phyloP scores from a whole-genome alignment of 129 eudicot genomes.

The Pseudognaphalium luteoalbum region DNA sequence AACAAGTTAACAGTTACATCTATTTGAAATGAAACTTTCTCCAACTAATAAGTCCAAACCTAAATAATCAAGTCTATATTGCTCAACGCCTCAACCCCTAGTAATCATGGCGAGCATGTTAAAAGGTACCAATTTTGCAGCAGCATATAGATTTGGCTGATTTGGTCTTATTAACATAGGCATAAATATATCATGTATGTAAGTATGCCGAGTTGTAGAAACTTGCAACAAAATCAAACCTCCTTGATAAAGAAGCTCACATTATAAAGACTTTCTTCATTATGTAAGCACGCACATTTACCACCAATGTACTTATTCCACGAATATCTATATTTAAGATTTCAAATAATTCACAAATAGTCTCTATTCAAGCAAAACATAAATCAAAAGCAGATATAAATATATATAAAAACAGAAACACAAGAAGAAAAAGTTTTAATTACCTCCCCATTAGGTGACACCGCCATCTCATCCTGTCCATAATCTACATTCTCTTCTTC shows the following conservation, averaged over 20 bases:
- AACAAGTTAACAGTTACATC: conserved; percentile 5
- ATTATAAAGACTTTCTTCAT: no score
- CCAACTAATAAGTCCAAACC: conserved; percentile 15
- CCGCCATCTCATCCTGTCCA: conserved; percentile 76
- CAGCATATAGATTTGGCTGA: not conserved
- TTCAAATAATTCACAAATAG: not conserved
- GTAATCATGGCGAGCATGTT: not conserved
- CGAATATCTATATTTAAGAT: not conserved
- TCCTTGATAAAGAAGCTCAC: no score
- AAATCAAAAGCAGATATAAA: not conserved
- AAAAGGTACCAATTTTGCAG: not conserved
- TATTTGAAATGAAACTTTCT: conserved; percentile 5
- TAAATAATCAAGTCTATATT: not conserved
- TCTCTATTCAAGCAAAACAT: not conserved
- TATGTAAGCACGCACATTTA: no score
- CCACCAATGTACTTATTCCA: not conserved
- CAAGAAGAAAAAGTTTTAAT: not conserved
- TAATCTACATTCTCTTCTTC: conserved; percentile 74
- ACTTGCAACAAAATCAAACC: no score
- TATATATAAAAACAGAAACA: not conserved
- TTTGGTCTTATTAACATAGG: not conserved
- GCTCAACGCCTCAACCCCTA: not conserved
- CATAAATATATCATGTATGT: no score
- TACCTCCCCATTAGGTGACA: conserved; percentile 95
- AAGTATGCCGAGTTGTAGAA: no score